Evolutionary conservation across 2,329 filamentous ascomycete genomes (phyloP), one percentile per base, ranked within the genome.

Genomic region (Paecilomyces variotii): DNA sequence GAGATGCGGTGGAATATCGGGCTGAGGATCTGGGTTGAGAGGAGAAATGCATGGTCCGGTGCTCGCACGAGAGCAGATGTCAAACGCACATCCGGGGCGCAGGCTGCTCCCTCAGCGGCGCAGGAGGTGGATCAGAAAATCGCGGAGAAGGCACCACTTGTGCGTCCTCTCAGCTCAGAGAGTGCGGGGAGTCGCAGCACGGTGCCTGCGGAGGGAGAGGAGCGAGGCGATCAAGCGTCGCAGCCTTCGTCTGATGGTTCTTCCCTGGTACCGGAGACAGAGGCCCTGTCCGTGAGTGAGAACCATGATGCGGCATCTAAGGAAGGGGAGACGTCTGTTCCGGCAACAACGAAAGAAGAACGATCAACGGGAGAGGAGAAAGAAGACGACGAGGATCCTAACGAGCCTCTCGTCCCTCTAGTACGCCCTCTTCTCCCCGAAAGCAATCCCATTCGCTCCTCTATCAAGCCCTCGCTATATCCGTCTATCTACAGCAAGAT

Each of bases 401-500:
- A 81, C 53, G 82, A 84, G 9, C 80, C 87, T 10, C 75, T 92
- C 28, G 72, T 96, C 2, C 92, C 92, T 0, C 74, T 96, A 55
- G 84, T 87, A 0, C 82, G 84, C 4, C 88, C 89, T 0, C 77
- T 95, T 4, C 79, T 97, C 4, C 88, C 91, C 4, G 78, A 84
- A 0, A 80, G 82, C 53, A 92, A 96, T 68, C 82, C 87, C 0
- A 86, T 96, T 72, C 88, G 92, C 58, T 82, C 86, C 30, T 87
- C 86, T 32, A 94, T 97, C 66, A 87, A 81, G 0, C 85, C 89
- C 0, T 76, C 82, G 14, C 82, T 88, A 57, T 96, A 97, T 73
- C 78, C 86, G 0, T 89, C 88, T 53, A 90, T 97, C 58, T 97
- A 96, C 78, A 88, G 89, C 70, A 96, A 96, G 75, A 88, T 96